Conservation (phyloP, 2,329 filamentous ascomycete species). For the Neoscytalidium dimidiatum region DNA sequence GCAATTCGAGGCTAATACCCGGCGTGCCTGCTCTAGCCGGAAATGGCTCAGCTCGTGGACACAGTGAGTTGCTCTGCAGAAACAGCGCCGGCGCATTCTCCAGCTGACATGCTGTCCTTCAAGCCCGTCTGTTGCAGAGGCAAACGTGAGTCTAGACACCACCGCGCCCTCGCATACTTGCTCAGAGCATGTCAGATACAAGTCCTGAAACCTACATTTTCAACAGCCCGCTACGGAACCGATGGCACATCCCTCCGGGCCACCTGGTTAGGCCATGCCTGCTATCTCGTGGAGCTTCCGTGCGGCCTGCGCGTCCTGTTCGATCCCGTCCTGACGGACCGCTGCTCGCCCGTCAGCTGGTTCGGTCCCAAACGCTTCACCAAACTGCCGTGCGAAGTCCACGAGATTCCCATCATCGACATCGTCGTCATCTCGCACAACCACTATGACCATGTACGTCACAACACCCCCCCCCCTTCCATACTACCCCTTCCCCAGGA, state of each 20-base stretch:
- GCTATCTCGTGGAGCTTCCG: slow-evolving; percentile 89
- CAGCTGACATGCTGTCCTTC: neutral
- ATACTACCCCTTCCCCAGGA: too few relatives aligned
- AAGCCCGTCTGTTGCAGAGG: neutral
- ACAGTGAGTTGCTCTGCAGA: neutral
- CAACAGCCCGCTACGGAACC: slow-evolving; percentile 30
- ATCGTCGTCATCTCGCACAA: slow-evolving; percentile 80
- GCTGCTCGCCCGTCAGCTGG: slow-evolving; percentile 75
- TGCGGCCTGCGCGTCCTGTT: slow-evolving; percentile 84
- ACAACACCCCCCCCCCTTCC: too few relatives aligned
- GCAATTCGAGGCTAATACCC: neutral
- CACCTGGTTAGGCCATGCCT: slow-evolving; percentile 94
- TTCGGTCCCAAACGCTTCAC: slow-evolving; percentile 78
- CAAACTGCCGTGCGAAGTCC: slow-evolving; percentile 70
- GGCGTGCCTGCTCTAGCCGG: neutral
- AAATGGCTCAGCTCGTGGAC: neutral
- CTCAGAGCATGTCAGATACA: neutral
- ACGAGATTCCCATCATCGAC: slow-evolving; percentile 75
- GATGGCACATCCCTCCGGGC: slow-evolving; percentile 67
- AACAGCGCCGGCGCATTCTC: neutral
- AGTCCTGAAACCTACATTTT: neutral
- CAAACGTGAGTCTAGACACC: neutral
- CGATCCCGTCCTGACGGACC: slow-evolving; percentile 88
- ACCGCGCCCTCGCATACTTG: neutral
- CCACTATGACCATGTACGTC: slow-evolving; percentile 84